These are phyloP conservation scores for Cardamine occulta DNA, from an alignment of 345 rosid genomes.

Conservation along the genomic window DNA sequence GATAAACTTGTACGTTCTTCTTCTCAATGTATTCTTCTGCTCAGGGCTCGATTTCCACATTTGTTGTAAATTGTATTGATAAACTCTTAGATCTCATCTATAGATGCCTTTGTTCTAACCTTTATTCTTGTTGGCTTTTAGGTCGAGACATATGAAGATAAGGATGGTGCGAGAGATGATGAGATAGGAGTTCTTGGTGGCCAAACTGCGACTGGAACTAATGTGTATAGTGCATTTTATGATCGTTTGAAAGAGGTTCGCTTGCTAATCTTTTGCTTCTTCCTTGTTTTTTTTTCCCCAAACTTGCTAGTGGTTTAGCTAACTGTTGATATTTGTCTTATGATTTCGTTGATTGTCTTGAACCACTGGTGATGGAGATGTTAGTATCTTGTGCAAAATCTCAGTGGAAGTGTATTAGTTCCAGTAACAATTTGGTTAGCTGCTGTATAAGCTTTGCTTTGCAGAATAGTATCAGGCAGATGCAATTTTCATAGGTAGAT, in stretches of 20 bases:
- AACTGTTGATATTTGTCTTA: constrained; percentile 10
- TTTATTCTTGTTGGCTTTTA: constrained; percentile 26
- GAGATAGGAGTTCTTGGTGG: constrained; percentile 98
- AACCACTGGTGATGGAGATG: constrained; percentile 12
- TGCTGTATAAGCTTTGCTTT: not conserved
- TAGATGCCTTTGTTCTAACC: constrained; percentile 23
- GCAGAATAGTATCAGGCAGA: not conserved
- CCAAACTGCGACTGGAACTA: constrained; percentile 70
- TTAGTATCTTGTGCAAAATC: not conserved
- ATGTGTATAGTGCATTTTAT: constrained; percentile 81
- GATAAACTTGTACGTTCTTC: constrained; percentile 65
- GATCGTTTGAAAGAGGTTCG: constrained; percentile 92
- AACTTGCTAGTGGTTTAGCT: not conserved
- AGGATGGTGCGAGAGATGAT: constrained; percentile 83
- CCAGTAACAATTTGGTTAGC: not conserved
- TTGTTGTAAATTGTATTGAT: not conserved
- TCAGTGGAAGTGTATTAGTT: constrained; percentile 2
- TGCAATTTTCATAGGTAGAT: not conserved
- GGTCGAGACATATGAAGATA: constrained; percentile 89
- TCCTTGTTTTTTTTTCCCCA: no score
- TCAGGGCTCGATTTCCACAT: not conserved
- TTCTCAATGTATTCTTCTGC: not conserved
- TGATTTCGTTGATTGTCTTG: not conserved
- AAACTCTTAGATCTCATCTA: not conserved
- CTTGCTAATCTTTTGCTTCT: no score